A percentile compares a stretch with the other conserved stretches of the same genome.
These are phyloP conservation scores for Phytophthora ohioensis DNA, from an alignment of 352 stramenopile genomes.

Conservation along the genomic window DNA sequence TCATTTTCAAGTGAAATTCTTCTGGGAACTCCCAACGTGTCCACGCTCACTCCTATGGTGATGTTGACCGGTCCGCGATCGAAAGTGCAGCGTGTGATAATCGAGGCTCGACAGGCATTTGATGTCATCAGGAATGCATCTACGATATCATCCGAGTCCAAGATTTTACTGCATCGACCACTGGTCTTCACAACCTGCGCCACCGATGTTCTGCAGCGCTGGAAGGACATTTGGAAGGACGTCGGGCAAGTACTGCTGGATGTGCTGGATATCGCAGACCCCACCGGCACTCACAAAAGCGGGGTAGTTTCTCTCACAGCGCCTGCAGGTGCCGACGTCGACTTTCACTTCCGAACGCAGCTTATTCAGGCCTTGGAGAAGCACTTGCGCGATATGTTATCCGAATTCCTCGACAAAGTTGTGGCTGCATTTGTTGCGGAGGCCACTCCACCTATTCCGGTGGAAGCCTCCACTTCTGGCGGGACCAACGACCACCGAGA, in stretches of 20 bases:
- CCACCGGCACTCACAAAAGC: constrained; percentile 6
- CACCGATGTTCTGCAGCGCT: constrained; percentile 54
- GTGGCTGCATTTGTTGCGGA: constrained; percentile 54
- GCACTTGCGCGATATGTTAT: constrained; percentile 60
- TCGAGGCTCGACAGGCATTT: constrained; percentile 58
- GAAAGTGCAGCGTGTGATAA: constrained; percentile 58
- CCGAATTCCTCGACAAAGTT: constrained; percentile 56
- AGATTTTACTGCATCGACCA: constrained; percentile 61
- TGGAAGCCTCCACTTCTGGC: constrained; percentile 35
- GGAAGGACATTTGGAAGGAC: constrained; percentile 64
- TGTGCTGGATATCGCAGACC: constrained; percentile 47
- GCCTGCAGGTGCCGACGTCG: constrained; percentile 9
- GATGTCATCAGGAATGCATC: constrained; percentile 72
- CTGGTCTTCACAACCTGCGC: constrained; percentile 59
- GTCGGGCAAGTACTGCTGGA: constrained; percentile 58
- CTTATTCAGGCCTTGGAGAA: constrained; percentile 53
- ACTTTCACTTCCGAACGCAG: constrained; percentile 35
- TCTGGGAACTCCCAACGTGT: constrained; percentile 11
- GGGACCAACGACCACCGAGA: constrained; percentile 29
- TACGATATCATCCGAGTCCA: constrained; percentile 77
- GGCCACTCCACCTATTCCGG: constrained; percentile 47
- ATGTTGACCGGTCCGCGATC: constrained; percentile 29
- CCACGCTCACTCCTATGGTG: not conserved
- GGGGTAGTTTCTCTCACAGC: not conserved
- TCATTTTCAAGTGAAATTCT: constrained; percentile 43